Conservation (phyloP, 2,329 filamentous ascomycete genomes). For the Talaromyces sp. region DNA sequence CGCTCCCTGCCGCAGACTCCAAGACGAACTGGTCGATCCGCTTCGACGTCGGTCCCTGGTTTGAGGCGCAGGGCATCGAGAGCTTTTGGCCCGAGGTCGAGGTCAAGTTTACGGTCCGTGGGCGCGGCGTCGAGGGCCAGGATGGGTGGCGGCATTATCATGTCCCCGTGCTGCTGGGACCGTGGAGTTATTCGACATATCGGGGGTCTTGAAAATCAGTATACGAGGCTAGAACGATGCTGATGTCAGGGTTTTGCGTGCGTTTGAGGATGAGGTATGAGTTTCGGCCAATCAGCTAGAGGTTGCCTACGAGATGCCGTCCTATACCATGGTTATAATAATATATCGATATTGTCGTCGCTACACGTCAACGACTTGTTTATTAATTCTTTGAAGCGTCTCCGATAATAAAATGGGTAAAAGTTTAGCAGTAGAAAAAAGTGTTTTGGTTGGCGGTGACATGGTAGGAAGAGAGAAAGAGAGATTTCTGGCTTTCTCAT, state of each 20-base stretch:
- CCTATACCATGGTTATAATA: not conserved
- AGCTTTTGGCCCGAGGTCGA: constrained; percentile 48
- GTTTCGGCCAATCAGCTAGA: not conserved
- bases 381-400: too few species aligned
- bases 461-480: too few species aligned
- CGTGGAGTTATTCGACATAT: constrained; percentile 48
- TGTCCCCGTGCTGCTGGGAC: constrained; percentile 45
- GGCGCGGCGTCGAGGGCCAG: constrained; percentile 31
- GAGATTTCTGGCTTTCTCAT: too few species aligned
- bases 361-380: not conserved
- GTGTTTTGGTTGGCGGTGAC: too few species aligned
- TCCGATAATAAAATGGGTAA: too few species aligned
- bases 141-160: constrained; percentile 45
- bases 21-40: constrained; percentile 42
- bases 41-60: constrained; percentile 43
- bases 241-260: not conserved
- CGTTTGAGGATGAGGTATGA: not conserved
- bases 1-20: constrained; percentile 29
- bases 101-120: constrained; percentile 45
- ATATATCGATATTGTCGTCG: not conserved
- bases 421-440: too few species aligned
- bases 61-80: constrained; percentile 40
- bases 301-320: not conserved
- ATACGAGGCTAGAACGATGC: not conserved
- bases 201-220: constrained; percentile 37